Evolutionary conservation across 345 rosid genomes (phyloP), one percentile per base, ranked within the genome.

Genomic region (Camelina sativa): DNA sequence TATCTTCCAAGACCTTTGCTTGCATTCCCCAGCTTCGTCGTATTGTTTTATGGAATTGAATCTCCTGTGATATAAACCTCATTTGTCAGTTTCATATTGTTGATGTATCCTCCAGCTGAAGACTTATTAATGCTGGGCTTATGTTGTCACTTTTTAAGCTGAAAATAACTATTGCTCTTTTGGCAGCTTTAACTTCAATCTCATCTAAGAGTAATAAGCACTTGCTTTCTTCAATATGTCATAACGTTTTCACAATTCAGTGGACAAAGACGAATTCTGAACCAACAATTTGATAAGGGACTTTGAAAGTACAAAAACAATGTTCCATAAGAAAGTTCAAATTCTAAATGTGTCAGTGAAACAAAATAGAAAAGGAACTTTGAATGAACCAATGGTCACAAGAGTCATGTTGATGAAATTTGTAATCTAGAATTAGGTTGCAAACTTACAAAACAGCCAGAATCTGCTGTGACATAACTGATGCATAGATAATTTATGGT

Each of bases 71-170:
- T 71, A 60, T 60, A 72, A 61, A 51, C 41, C 60, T 11, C 62
- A 41, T 46, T 19, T 66, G 12, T 57, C 65, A 54, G 3, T 23
- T 41, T 47, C 73, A 4, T 15, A 19, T 73, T 55, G 23, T 53
- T 71, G 28, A 54, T 73, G 77, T 65, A 54, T 73, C 56, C 47
- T 73, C 71, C 71, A 60, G 69, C 53, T 23, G 25, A 50, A 35
- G 13, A 35, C n/a, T 25, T 28, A 4, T 58, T 37, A 38, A 48
- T 58, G 72, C 72, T 66, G 60, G 67, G 11, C 43, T 25, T 74
- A 30, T 73, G 15, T 44, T 56, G 48, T 64, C 71, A 46, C 71
- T 25, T 32, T 28, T 56, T 11, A 66, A 4, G 67, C 72, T 37
- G n/a, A 11, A 3, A 50, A 74, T 56, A 30, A 74, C 41, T 35